Evolutionary conservation across 176 grass and related monocot species (phyloP), one percentile per base, ranked within the genome.

Genomic region (Oryza glumipatula): DNA sequence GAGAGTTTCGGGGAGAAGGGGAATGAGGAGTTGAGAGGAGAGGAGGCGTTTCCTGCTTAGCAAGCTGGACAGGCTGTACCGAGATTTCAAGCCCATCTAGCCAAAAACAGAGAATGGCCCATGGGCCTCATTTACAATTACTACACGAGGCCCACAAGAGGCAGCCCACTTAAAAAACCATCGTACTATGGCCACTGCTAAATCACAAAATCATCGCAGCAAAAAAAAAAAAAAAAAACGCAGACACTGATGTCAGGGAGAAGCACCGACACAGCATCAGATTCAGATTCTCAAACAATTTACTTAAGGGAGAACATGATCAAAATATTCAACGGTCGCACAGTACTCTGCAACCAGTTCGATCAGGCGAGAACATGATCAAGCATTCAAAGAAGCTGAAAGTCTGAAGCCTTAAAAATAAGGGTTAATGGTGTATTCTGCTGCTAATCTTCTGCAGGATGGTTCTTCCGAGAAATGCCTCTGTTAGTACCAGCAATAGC

Each of bases 11-110:
- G 56, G 21, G 56, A 61, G 52, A 61, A 61, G 56, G 56, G n/a
- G 58, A 63, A 23, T 7, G 56, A 54, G 51, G 51, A 54, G 3
- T 49, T 49, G 39, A 38, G 46, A 68, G 32, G 72, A 68, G 23
- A 46, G 61, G 58, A n/a, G 68, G 78, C 24, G 24, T 43, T 23
- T 63, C 77, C 60, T 82, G 88, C 30, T 73, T 63, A 69, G 72
- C 56, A 76, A 60, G 66, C 22, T 75, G 46, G 12, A 21, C 72
- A 72, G 5, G 70, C 26, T 58, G 49, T 11, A 49, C 14, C 6
- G 12, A 16, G 22, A 17, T 45, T 48, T 26, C 6, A 39, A 22
- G 66, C 51, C 66, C 21, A 35, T 26, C 11, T 22, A 80, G 68
- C 52, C 58, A 15, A 32, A 12, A 70, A 30, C 17, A 19, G 44